phyloP scores from a whole-genome alignment of 1,284 basidiomycete species.

The Apiotrichum montevideense region DNA sequence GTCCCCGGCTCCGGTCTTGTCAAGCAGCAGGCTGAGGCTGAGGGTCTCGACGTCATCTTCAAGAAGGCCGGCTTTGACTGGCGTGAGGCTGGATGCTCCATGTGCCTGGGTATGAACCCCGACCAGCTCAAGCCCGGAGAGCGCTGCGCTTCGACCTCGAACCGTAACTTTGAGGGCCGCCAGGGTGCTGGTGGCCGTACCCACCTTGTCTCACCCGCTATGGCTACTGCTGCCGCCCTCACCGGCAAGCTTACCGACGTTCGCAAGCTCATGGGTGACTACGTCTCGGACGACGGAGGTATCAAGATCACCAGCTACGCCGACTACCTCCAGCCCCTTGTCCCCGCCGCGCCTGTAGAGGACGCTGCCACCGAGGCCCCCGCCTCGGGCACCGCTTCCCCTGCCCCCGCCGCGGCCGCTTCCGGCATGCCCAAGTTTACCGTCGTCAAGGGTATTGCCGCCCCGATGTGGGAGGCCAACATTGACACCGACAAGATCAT shows the following conservation, averaged over 20 bases:
- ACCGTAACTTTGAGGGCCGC: constrained; percentile 92
- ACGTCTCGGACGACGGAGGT: constrained; percentile 48
- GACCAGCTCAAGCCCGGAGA: constrained; percentile 85
- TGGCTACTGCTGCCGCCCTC: constrained; percentile 91
- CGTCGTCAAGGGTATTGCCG: constrained; percentile 73
- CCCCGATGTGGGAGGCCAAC: constrained; percentile 85
- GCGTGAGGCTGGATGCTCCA: constrained; percentile 95
- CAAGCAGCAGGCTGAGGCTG: constrained; percentile 90
- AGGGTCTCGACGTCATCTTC: constrained; percentile 85
- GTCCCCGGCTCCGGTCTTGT: constrained; percentile 92
- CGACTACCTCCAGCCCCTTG: constrained; percentile 71
- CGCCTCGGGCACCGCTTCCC: constrained; percentile 49
- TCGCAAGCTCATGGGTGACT: constrained; percentile 64
- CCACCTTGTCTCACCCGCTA: constrained; percentile 86
- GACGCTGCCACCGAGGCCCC: constrained; percentile 45
- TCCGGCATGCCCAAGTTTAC: constrained; percentile 67
- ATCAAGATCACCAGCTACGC: constrained; percentile 63
- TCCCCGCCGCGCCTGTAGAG: constrained; percentile 52
- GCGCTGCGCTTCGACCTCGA: constrained; percentile 92
- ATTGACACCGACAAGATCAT: constrained; percentile 98
- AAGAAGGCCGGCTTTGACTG: constrained; percentile 94
- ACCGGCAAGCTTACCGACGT: constrained; percentile 85
- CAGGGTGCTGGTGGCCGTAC: constrained; percentile 89
- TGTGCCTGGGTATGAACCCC: constrained; percentile 98
- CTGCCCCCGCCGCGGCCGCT: constrained; percentile 49